phyloP scores from a whole-genome alignment of 148 eudicot genomes.

The Camellia granthamiana region DNA sequence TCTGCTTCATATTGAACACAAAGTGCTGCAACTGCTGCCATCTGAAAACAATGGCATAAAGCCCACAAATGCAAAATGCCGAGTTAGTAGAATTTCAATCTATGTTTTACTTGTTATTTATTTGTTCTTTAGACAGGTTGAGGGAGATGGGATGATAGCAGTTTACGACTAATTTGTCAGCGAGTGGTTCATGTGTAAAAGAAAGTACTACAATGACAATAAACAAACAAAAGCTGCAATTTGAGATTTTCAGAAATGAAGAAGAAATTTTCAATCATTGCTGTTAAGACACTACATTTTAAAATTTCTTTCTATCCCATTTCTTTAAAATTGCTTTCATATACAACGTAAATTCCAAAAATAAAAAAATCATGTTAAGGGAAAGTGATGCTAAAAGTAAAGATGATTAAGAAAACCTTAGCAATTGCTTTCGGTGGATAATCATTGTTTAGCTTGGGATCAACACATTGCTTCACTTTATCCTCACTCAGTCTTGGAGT shows the following conservation, averaged over 20 bases:
- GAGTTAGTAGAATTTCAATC: no score
- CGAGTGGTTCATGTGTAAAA: no score
- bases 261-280: no score
- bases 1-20: constrained; percentile 97
- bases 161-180: no score
- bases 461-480: constrained; percentile 94
- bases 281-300: no score
- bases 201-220: no score
- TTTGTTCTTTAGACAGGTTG: no score
- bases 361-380: neutral
- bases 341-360: neutral
- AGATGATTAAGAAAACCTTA: constrained; percentile 43
- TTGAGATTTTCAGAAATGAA: no score
- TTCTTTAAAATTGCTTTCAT: neutral
- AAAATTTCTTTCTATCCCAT: neutral
- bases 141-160: no score
- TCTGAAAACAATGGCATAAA: constrained; percentile 29
- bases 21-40: constrained; percentile 96
- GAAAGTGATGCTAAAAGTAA: neutral
- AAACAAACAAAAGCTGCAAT: no score
- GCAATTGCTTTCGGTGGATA: constrained; percentile 91
- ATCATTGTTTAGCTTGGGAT: constrained; percentile 74
- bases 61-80: neutral
- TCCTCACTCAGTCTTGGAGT: constrained; percentile 95
- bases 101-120: neutral